Percentiles rank a stretch among this genome's conserved stretches.
Conservation (phyloP, 2,329 filamentous ascomycete species). For the Phyllosticta citribraziliensis region DNA sequence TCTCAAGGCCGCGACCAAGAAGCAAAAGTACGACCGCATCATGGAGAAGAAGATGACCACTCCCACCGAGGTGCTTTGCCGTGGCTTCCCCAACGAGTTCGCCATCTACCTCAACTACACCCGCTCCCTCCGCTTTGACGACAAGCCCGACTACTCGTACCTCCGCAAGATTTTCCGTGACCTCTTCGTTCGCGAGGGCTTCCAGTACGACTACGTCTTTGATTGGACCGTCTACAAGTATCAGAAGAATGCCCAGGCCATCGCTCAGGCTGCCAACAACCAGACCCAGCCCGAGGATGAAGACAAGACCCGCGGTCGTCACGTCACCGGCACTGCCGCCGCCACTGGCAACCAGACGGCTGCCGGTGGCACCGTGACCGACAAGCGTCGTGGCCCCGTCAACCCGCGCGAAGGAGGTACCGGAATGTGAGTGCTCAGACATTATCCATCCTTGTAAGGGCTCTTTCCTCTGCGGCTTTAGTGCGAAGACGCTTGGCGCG, state of each 20-base stretch:
- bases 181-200: constrained; percentile 95
- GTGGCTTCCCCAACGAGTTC: constrained; percentile 98
- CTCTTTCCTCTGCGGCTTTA: constrained; percentile 71
- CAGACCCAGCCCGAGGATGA: constrained; percentile 60
- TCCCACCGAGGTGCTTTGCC: constrained; percentile 94
- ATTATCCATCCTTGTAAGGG: constrained; percentile 77
- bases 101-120: constrained; percentile 99
- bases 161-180: constrained; percentile 99
- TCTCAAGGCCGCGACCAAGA: constrained; percentile 96
- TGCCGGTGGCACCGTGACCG: constrained; percentile 46
- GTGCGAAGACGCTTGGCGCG: constrained; percentile 68
- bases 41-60: constrained; percentile 99
- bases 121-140: constrained; percentile 93
- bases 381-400: constrained; percentile 63
- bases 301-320: constrained; percentile 56
- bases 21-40: constrained; percentile 99
- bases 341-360: constrained; percentile 54
- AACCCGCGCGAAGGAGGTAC: constrained; percentile 77
- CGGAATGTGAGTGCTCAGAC: constrained; percentile 84
- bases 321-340: constrained; percentile 51
- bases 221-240: constrained; percentile 99
- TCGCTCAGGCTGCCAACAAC: constrained; percentile 67
- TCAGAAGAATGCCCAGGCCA: constrained; percentile 97
- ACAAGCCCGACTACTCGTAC: constrained; percentile 99
- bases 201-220: constrained; percentile 99